Evolutionary conservation across 345 rosid genomes (phyloP), one percentile per base, ranked within the genome.

Genomic region (Syzygium aqueum): DNA sequence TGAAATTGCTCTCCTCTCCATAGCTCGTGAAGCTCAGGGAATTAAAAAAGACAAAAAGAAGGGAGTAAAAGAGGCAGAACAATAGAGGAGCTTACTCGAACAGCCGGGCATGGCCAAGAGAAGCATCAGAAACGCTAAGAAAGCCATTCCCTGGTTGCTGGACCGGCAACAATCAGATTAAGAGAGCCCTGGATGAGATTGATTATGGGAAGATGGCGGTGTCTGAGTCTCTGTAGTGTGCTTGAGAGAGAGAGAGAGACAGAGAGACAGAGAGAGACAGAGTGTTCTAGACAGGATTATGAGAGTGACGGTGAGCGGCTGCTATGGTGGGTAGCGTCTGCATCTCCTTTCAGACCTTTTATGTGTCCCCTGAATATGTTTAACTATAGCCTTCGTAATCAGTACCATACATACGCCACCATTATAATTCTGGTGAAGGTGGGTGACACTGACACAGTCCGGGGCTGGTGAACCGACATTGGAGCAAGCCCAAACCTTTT

Each of bases 31-130:
- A 73, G 49, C 25, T 19, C 80, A 10, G 46, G 46, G 49, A 33
- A 11, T 33, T 10, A 11, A 73, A 27, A 43, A 19, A n/a, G 21
- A 65, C 6, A 54, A 61, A 65, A 61, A 25, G 52, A 21, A 52
- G 37, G 77, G 14, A 54, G 30, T 11, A 33, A 13, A 49, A 78
- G 52, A 27, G 50, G 51, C 46, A 73, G 80, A 73, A 33, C 80
- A 17, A 40, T 40, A 33, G 9, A 87, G 85, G 16, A 84, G 86
- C 96, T 94, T 92, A 96, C 99, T 92, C 92, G 98, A 93, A 90
- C 88, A 90, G 86, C 93, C 96, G 51, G 90, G 37, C 84, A 92
- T 87, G 90, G 96, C 92, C 87, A 91, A 86, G 88, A 96, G 84
- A 80, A 96, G 91, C 90, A 93, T 85, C 53, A 94, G 85, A 85